Evolutionary conservation across 176 grass and related monocot species (phyloP), one percentile per base, ranked within the genome.

Genomic region (Ananas comosus): DNA sequence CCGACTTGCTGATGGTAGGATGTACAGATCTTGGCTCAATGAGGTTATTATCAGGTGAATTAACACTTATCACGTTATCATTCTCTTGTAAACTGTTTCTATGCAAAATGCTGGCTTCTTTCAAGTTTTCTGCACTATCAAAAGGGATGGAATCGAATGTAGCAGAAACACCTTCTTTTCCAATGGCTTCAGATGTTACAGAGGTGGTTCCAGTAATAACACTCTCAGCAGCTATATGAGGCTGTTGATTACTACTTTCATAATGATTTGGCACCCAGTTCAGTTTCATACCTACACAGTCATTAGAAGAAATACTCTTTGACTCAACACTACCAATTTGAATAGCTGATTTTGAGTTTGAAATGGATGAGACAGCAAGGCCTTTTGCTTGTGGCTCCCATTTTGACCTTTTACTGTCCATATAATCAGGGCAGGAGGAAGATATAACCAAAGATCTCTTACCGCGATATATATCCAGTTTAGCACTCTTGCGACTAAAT

Each of bases 131-230:
- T 53, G 56, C 80, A 68, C 66, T 77, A 42, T 67, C 64, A 74
- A 72, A 70, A 64, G 67, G 72, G 17, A 57, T 83, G 61, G 78
- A 84, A 82, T 50, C 69, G n/a, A 63, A 28, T 66, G 56, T 14
- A 75, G 27, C 72, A 80, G 74, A 83, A 75, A 54, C 22, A 83
- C 48, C 61, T 49, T 85, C 82, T 69, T 83, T 88, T 75, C 63
- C 68, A 74, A 61, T 75, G 68, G 71, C 25, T 68, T 77, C 72
- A 65, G 69, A 65, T 48, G 70, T 75, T 72, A 51, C 69, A 52
- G 63, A 51, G 19, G 68, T 69, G 63, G 70, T 59, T 72, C 53
- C 42, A 53, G 57, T 79, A 65, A 57, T 64, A 78, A 29, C 51
- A 53, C 67, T 75, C 51, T 85, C 70, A 80, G 67, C 66, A 76